phyloP scores from a whole-genome alignment of 2,329 filamentous ascomycete species.

The Fusarium mexicanum region DNA sequence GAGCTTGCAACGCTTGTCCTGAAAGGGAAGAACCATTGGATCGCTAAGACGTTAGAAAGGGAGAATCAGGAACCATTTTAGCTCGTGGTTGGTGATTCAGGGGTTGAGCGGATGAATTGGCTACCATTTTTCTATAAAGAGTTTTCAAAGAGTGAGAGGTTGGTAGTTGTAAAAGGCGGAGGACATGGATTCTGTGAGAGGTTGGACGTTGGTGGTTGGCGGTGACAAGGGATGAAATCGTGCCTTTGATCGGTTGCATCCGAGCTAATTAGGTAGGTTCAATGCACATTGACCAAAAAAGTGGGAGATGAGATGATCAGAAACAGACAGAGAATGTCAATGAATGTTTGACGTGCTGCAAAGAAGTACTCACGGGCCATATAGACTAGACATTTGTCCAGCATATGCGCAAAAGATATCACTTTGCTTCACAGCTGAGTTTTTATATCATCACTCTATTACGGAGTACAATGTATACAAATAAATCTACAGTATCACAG shows the following conservation, averaged over 20 bases:
- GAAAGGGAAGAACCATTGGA: conserved; percentile 35
- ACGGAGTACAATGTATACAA: not conserved
- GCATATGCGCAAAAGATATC: not conserved
- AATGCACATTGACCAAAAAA: conserved; percentile 18
- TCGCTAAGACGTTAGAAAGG: conserved; percentile 24
- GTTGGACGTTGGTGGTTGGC: conserved; percentile 21
- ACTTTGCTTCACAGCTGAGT: not conserved
- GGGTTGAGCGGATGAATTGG: conserved; percentile 5
- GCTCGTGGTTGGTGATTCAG: conserved; percentile 24
- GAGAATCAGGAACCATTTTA: conserved; percentile 35
- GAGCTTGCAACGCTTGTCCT: conserved; percentile 36
- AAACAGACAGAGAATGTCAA: not conserved
- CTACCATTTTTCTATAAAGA: not conserved
- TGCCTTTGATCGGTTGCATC: conserved; percentile 39
- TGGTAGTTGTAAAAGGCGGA: conserved; percentile 8
- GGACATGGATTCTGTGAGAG: conserved; percentile 10
- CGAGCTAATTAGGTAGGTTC: conserved; percentile 23
- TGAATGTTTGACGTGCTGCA: conserved; percentile 3
- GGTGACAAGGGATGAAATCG: conserved; percentile 16
- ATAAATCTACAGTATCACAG: not conserved
- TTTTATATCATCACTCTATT: not conserved
- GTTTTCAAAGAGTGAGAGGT: conserved; percentile 14
- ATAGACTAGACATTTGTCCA: not conserved
- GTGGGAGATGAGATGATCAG: conserved; percentile 17
- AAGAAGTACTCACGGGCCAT: conserved; percentile 20